These are phyloP conservation scores for Hemisphaericaspora lyxosophila DNA, from an alignment of 1,139 yeast genomes.

Conservation along the genomic window DNA sequence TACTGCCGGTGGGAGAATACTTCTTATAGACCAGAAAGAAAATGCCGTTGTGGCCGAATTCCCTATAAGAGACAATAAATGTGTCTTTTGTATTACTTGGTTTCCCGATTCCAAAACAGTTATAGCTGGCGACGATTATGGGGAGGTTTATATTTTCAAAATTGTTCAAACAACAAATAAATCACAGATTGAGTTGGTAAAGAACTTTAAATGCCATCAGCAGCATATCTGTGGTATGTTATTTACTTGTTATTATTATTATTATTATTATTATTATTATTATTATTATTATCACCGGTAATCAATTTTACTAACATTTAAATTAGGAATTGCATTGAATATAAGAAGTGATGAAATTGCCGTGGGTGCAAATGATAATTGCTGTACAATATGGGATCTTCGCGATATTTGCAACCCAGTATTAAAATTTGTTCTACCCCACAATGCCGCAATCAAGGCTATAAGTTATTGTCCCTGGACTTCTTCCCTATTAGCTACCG, in stretches of 20 bases:
- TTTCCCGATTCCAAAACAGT: slow-evolving; percentile 43
- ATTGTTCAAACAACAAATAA: slow-evolving; percentile 18
- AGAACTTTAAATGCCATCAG: slow-evolving; percentile 48
- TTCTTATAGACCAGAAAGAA: slow-evolving; percentile 21
- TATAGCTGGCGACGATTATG: slow-evolving; percentile 69
- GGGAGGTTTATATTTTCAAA: slow-evolving; percentile 52
- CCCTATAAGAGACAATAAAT: slow-evolving; percentile 17
- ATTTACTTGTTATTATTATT: slow-evolving; percentile 6
- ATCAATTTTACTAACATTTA: slow-evolving; percentile 10
- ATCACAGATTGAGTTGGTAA: slow-evolving; percentile 12
- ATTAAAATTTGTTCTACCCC: slow-evolving; percentile 45
- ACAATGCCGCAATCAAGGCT: slow-evolving; percentile 46
- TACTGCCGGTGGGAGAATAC: slow-evolving; percentile 29
- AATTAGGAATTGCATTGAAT: slow-evolving; percentile 54
- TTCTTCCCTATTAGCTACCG: slow-evolving; percentile 39
- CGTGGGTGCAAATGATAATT: slow-evolving; percentile 73
- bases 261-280: too few species aligned
- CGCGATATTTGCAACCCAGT: slow-evolving; percentile 37
- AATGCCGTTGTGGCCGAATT: slow-evolving; percentile 12
- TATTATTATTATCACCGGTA: slow-evolving; percentile 9
- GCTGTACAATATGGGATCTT: slow-evolving; percentile 68
- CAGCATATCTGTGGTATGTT: slow-evolving; percentile 69
- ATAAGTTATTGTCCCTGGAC: slow-evolving; percentile 50
- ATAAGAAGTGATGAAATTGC: slow-evolving; percentile 52
- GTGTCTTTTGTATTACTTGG: slow-evolving; percentile 69